Evolutionary conservation across 208 protist species (phyloP).

Genomic region (Leptomonas pyrrhocoris): DNA sequence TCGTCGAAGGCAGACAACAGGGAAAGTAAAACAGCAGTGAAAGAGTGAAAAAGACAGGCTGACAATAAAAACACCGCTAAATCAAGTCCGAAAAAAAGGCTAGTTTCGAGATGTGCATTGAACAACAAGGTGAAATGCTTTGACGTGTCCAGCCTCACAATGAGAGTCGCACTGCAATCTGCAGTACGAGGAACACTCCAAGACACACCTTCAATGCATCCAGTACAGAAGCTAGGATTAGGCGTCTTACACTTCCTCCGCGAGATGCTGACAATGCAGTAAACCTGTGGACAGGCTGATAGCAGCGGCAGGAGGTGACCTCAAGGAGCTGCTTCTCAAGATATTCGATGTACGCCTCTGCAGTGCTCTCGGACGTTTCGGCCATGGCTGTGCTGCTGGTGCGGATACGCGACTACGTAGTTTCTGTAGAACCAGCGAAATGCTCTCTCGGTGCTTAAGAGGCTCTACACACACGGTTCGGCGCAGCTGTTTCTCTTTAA

Average conservation of each 20-base stretch:
- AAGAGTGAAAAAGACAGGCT: too few species aligned
- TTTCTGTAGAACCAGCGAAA: background rate
- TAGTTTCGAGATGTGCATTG: too few species aligned
- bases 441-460: background rate
- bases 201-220: conserved; percentile 7
- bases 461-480: too few species aligned
- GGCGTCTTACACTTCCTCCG: background rate
- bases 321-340: conserved; percentile 10
- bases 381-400: too few species aligned
- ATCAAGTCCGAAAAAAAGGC: background rate
- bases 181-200: background rate
- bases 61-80: too few species aligned
- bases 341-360: conserved; percentile 2
- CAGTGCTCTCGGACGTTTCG: background rate
- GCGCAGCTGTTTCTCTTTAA: too few species aligned
- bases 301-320: background rate
- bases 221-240: background rate
- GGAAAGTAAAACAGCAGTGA: too few species aligned
- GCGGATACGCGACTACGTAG: too few species aligned
- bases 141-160: background rate
- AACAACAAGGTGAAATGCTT: background rate
- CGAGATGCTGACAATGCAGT: background rate
- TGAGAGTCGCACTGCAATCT: background rate
- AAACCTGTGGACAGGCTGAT: background rate
- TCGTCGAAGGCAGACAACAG: too few species aligned